These are phyloP conservation scores for Vanrija pseudolonga DNA, from an alignment of 1,284 basidiomycete species.

Conservation along the genomic window DNA sequence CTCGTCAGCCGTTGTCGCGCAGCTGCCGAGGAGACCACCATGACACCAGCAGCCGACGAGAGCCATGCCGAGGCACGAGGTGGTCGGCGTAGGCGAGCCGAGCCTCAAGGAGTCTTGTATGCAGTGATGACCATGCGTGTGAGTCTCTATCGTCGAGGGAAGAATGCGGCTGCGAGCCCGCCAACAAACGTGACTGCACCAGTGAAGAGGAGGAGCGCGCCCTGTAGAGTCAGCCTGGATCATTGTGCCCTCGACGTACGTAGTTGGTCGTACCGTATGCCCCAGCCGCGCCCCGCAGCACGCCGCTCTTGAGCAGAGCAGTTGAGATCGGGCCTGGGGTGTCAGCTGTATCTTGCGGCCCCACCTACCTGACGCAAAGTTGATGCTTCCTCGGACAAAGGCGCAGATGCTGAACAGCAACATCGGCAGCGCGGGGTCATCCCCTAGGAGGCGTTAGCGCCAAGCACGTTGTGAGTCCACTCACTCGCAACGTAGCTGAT, in stretches of 20 bases:
- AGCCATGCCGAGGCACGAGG: too few species aligned
- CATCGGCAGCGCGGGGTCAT: slow-evolving; percentile 34
- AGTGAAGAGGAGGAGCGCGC: background rate
- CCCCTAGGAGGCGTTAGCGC: slow-evolving; percentile 16
- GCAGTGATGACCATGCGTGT: too few species aligned
- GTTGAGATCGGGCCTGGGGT: slow-evolving; percentile 30
- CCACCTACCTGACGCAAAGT: slow-evolving; percentile 33
- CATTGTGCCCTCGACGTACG: background rate
- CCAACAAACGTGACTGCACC: background rate
- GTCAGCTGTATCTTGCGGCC: too few species aligned
- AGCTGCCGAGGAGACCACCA: too few species aligned
- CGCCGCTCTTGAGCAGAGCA: slow-evolving; percentile 25
- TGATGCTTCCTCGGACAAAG: slow-evolving; percentile 37
- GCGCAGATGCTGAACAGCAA: slow-evolving; percentile 41
- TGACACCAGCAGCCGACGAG: too few species aligned
- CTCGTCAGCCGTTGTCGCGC: too few species aligned
- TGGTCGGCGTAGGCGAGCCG: too few species aligned
- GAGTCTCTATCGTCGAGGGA: too few species aligned
- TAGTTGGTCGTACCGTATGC: slow-evolving; percentile 43
- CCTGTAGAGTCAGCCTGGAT: too few species aligned
- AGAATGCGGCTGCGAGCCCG: background rate
- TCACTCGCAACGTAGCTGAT: slow-evolving; percentile 33
- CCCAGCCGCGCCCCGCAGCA: slow-evolving; percentile 27
- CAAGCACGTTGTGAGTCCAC: slow-evolving; percentile 8
- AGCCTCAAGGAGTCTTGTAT: too few species aligned